Base-by-base conservation (phyloP, 306 rosid species). In the Casuarina glauca region DNA sequence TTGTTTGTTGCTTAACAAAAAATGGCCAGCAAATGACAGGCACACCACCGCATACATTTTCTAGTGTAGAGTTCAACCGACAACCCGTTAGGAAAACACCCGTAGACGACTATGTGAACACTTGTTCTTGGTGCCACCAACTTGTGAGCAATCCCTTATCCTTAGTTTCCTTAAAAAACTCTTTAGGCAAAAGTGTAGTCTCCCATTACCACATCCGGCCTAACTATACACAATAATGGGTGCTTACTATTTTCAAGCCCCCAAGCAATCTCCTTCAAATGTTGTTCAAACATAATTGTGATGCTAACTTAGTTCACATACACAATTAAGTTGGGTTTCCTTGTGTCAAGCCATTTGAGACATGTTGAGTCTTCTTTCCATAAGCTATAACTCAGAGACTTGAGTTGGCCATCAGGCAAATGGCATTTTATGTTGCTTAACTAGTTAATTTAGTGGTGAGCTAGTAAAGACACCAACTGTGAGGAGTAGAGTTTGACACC, bases 21-120 rank as follows among this genome's bases (percentile, higher is more conserved):
- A 87, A 89, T 41, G 93, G 93, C 91, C 89, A 87, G 43, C 86
- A 81, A n/a, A 87, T 87, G 1, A 87, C 12, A 45, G 88, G 90
- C 35, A 83, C 86, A 49, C 91, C 84, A 4, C 54, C 79, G 64
- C 82, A 71, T 5, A 87, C 3, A 68, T 76, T 74, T 72, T 89
- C 93, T 1, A 62, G 7, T 0, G 55, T 69, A 36, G 90, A 87
- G 74, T 89, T 89, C 93, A 90, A 89, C 12, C 90, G 89, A 73
- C 89, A 74, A 39, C 87, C 90, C 16, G 89, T 83, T 52, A 89
- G 32, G 7, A 87, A 87, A 1, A 58, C 74, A n/a, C 88, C 93
- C 41, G 80, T 39, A 1, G 89, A 82, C 48, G 85, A 81, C 72
- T 89, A 89, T 45, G 70, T 76, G 4, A 86, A 35, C 38, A 86